Percentiles rank a stretch among this genome's conserved stretches.
phyloP scores from a whole-genome alignment of 108 stramenopile genomes.

The Epipyxis sp. region DNA sequence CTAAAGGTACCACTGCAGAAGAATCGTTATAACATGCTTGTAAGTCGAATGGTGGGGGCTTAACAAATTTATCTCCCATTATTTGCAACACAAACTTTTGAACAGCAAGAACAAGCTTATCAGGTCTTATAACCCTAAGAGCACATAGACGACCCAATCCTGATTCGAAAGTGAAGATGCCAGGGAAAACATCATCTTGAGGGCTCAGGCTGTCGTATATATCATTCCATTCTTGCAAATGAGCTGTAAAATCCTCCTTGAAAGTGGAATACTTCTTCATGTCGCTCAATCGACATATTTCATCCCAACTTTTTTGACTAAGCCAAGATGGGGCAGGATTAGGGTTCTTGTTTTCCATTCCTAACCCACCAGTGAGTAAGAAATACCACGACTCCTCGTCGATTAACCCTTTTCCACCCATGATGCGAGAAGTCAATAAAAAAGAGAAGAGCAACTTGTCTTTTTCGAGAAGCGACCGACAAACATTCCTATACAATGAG shows the following conservation, averaged over 20 bases:
- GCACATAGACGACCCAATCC: constrained; percentile 48
- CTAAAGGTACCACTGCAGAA: constrained; percentile 51
- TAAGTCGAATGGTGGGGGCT: constrained; percentile 62
- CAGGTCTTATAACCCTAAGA: constrained; percentile 54
- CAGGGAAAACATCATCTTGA: constrained; percentile 51
- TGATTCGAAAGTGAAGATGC: constrained; percentile 36
- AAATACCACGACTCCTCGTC: constrained; percentile 57
- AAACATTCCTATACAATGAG: constrained; percentile 52
- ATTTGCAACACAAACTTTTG: constrained; percentile 52
- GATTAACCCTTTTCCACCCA: constrained; percentile 43
- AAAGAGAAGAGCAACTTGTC: constrained; percentile 65
- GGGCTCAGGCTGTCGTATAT: constrained; percentile 52
- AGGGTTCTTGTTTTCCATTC: constrained; percentile 55
- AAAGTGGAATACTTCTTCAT: constrained; percentile 40
- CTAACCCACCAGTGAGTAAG: constrained; percentile 58
- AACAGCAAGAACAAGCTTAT: constrained; percentile 53
- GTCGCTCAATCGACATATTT: constrained; percentile 54
- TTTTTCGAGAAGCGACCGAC: constrained; percentile 58
- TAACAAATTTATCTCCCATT: constrained; percentile 57
- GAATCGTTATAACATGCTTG: constrained; percentile 58
- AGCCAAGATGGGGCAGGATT: constrained; percentile 60
- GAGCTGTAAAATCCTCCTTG: constrained; percentile 35
- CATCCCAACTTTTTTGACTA: constrained; percentile 55
- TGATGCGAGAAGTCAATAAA: constrained; percentile 55
- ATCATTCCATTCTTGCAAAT: constrained; percentile 45